Evolutionary conservation across 495 filamentous ascomycete genomes (phyloP), one percentile per base, ranked within the genome.

Genomic region (Lasiosphaeris hirsuta): DNA sequence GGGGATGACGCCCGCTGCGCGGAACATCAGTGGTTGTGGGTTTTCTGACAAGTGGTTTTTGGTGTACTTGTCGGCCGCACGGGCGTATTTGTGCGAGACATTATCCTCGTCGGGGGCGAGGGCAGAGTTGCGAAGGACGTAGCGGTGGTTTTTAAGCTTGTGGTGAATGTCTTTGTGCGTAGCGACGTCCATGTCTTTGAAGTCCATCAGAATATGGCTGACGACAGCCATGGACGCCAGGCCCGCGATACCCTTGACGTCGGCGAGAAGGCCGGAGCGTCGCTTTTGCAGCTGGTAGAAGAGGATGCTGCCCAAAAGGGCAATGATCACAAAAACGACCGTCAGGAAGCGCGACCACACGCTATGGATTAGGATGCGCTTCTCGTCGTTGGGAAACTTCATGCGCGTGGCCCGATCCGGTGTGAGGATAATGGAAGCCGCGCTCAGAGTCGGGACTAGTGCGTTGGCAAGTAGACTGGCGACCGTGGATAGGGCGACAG

Each of bases 191-290:
- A 89, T 78, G 58, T 85, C 84, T 59, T 84, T 83, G 60, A 90
- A 90, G 63, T 90, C 87, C 69, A 81, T 84, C 56, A 90, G 74
- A 69, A 90, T 88, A 62, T 90, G 87, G 51, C 78, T 80, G 54
- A 80, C 80, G 18, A 83, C 86, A 1, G 87, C 86, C 86, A 90
- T 89, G 30, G 86, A 80, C 13, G 87, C 87, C 10, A 90, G 77
- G 18, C 87, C 87, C 6, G 87, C 86, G 50, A 90, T 87, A 11
- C 87, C 87, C 48, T 83, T 86, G 6, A 87, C 86, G 63, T 90
- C 87, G 18, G 81, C 78, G 1, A 84, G 63, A 7, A 90, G 77
- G 0, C 87, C 87, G 13, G 84, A 86, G 34, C 78, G 79, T 11
- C 87, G 77, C 15, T 75, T 81, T 38, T 78, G 71, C 2, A 86